phyloP scores from a whole-genome alignment of 2,329 filamentous ascomycete genomes.

The Cercospora zeina region DNA sequence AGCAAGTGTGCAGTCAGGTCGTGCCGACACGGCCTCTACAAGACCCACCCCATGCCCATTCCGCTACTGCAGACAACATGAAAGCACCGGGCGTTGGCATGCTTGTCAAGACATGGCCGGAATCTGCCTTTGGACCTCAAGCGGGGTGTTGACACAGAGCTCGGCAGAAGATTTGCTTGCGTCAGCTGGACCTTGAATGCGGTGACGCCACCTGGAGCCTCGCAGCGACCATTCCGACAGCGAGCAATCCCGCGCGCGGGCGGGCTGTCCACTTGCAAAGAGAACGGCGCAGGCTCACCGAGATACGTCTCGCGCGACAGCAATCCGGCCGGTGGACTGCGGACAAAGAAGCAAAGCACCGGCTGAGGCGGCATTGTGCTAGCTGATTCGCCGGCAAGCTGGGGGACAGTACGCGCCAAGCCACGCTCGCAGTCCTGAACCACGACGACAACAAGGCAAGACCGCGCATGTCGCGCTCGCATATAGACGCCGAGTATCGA shows the following conservation, averaged over 20 bases:
- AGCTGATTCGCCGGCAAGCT: slow-evolving; percentile 23
- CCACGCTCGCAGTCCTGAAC: not conserved
- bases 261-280: slow-evolving; percentile 14
- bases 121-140: slow-evolving; percentile 10
- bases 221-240: not conserved
- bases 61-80: not conserved
- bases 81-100: not conserved
- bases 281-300: not conserved
- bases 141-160: slow-evolving; percentile 20
- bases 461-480: slow-evolving; percentile 18
- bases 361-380: slow-evolving; percentile 20
- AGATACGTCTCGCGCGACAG: not conserved
- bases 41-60: not conserved
- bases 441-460: slow-evolving; percentile 18
- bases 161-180: slow-evolving; percentile 25
- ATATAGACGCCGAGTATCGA: slow-evolving; percentile 35
- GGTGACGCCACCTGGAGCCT: slow-evolving; percentile 22
- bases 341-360: slow-evolving; percentile 15
- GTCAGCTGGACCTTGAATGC: slow-evolving; percentile 24
- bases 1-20: not conserved
- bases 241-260: not conserved
- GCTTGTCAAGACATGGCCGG: not conserved
- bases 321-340: not conserved
- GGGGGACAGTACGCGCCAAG: slow-evolving; percentile 15
- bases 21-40: not conserved